Evolutionary conservation across 1,139 yeast genomes (phyloP).

Genomic region (Sugiyamaella sp.): DNA sequence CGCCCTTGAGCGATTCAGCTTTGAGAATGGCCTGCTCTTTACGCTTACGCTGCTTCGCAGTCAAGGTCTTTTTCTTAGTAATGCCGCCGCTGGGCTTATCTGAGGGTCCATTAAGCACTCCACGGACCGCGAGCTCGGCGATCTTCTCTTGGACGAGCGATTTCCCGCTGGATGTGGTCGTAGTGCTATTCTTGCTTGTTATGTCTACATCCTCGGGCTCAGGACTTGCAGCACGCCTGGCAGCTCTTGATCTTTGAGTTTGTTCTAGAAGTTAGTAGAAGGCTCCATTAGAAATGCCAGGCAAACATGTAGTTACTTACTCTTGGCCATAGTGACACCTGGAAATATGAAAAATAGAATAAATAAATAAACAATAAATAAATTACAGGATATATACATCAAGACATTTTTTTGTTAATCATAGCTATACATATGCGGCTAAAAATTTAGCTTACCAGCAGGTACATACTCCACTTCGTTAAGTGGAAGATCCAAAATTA

Average conservation of each 20-base stretch:
- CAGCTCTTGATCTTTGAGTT: constrained; percentile 36
- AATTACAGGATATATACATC: not conserved
- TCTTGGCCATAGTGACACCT: constrained; percentile 19
- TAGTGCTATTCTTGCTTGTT: not conserved
- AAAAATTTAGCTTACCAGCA: too few relatives aligned
- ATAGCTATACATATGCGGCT: constrained; percentile 3
- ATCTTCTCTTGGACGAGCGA: constrained; percentile 37
- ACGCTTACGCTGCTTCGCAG: constrained; percentile 35
- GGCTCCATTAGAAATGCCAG: constrained; percentile 2
- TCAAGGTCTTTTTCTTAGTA: constrained; percentile 24
- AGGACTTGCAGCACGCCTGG: constrained; percentile 33
- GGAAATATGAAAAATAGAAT: too few relatives aligned
- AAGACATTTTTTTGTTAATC: not conserved
- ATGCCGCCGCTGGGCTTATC: constrained; percentile 22
- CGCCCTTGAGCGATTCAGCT: constrained; percentile 37
- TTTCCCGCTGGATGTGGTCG: constrained; percentile 29
- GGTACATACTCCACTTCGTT: too few relatives aligned
- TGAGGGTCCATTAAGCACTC: constrained; percentile 28
- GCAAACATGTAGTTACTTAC: constrained; percentile 3
- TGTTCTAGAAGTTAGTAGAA: constrained; percentile 12
- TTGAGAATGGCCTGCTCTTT: constrained; percentile 33
- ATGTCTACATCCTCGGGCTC: constrained; percentile 22
- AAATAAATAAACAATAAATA: not conserved
- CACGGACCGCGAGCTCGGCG: constrained; percentile 40
- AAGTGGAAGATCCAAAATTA: too few relatives aligned